Evolutionary conservation across 1,284 basidiomycete genomes (phyloP).

Genomic region (Naganishia albida): DNA sequence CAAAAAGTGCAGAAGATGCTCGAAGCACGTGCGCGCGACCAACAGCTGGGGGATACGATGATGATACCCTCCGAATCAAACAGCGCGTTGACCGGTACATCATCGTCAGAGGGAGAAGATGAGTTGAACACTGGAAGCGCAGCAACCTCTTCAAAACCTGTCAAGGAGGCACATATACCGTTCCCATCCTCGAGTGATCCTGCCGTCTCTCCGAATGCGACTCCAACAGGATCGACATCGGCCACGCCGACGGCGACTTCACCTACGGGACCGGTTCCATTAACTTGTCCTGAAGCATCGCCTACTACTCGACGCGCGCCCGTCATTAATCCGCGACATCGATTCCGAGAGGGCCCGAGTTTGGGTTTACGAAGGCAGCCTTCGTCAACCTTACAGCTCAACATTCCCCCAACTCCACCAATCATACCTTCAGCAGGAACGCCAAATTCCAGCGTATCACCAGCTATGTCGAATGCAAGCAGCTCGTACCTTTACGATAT

Average conservation of each 20-base stretch:
- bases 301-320: slow-evolving; percentile 11
- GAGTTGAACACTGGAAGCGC: background rate
- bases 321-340: slow-evolving; percentile 34
- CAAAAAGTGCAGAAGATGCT: slow-evolving; percentile 13
- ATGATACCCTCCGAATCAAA: background rate
- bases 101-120: slow-evolving; percentile 14
- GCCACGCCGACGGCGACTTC: slow-evolving; percentile 15
- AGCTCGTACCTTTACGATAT: slow-evolving; percentile 16
- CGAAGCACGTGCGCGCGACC: slow-evolving; percentile 20
- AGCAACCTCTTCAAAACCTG: background rate
- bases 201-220: slow-evolving; percentile 8
- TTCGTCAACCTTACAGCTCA: slow-evolving; percentile 34
- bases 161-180: slow-evolving; percentile 22
- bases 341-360: slow-evolving; percentile 25
- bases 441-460: slow-evolving; percentile 1
- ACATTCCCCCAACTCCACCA: slow-evolving; percentile 29
- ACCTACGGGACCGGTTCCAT: slow-evolving; percentile 4
- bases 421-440: slow-evolving; percentile 4
- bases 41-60: background rate
- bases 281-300: slow-evolving; percentile 12
- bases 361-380: slow-evolving; percentile 34
- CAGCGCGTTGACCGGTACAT: slow-evolving; percentile 14
- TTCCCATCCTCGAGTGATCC: background rate
- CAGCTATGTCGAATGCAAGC: slow-evolving; percentile 6
- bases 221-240: slow-evolving; percentile 1